Evolutionary conservation across 257 asterid genomes (phyloP), one percentile per base, ranked within the genome.

Genomic region (Parsonsia alboflavescens): DNA sequence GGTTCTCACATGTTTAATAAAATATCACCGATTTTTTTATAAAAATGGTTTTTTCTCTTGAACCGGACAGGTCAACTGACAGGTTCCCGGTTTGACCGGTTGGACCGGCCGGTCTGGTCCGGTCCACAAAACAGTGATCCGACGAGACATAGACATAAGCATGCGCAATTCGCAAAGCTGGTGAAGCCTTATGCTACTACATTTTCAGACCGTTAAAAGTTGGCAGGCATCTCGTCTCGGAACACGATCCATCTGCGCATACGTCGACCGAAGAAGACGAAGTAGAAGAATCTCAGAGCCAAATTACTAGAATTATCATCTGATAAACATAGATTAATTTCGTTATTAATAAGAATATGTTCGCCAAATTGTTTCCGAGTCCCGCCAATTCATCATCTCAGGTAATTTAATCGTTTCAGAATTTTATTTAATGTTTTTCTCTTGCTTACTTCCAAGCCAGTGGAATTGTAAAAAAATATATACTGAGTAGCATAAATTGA

Each of bases 361-460:
- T 84, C 45, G 80, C 89, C 8, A 92, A 92, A 76, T 80, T 88
- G 53, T 86, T 87, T 74, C 86, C 78, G 2, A 88, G 82, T 65
- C 78, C 85, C 82, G 63, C 33, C 84, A 77, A 82, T 49, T 82
- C 85, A 28, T 62, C 83, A 12, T 71, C 87, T 75, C 85, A 77
- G 97, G 97, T 92, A 81, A 75, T 72, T 62, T 11, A 53, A 73
- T 79, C 72, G 19, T 49, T 76, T 61, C 46, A 0, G 24, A 26
- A 26, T 28, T 33, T 68, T 41, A 54, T 22, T 46, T 24, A 24
- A 22, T 22, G 64, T 24, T 58, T 58, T 26, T 63, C 69, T 33
- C 1, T n/a, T 63, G 69, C 48, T 36, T 63, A 13, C 21, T 17
- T 16, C 61, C 9, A 10, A 26, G 45, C 28, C 16, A n/a, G 30